phyloP scores from a whole-genome alignment of 148 eudicot species.

The Bassia scoparia region DNA sequence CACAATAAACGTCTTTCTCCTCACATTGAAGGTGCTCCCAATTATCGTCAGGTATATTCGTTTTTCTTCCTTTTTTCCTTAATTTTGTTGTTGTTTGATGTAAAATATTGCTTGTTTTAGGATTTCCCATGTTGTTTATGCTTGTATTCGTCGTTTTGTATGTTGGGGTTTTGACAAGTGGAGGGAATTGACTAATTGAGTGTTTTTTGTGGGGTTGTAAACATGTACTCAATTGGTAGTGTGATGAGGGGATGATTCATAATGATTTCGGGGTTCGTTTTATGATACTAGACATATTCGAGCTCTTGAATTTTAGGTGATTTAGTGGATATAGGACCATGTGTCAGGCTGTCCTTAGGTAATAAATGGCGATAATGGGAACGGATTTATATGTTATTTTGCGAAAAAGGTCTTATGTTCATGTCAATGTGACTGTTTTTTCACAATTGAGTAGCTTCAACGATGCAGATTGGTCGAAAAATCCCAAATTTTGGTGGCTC shows the following conservation, averaged over 20 bases:
- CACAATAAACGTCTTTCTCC: conserved; percentile 85
- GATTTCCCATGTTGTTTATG: neutral
- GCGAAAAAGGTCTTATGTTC: too few relatives aligned
- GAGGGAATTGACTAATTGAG: neutral
- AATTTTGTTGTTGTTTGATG: neutral
- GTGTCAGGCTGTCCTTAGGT: neutral
- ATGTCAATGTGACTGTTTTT: too few relatives aligned
- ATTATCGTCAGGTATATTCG: conserved; percentile 63
- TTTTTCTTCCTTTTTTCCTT: neutral
- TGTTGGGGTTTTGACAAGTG: neutral
- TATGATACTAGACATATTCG: neutral
- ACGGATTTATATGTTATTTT: neutral
- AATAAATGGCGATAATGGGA: neutral
- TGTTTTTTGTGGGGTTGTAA: neutral
- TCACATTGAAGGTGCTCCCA: conserved; percentile 91
- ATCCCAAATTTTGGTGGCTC: neutral
- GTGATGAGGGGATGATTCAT: neutral
- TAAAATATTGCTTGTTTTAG: neutral
- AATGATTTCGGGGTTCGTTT: neutral
- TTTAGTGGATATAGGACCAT: neutral
- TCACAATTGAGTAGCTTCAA: too few relatives aligned
- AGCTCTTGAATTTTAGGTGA: neutral
- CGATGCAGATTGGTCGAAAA: too few relatives aligned
- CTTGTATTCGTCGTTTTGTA: neutral
- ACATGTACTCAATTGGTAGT: too few relatives aligned